Conservation (phyloP, 345 rosid species). For the Populus nigra region DNA sequence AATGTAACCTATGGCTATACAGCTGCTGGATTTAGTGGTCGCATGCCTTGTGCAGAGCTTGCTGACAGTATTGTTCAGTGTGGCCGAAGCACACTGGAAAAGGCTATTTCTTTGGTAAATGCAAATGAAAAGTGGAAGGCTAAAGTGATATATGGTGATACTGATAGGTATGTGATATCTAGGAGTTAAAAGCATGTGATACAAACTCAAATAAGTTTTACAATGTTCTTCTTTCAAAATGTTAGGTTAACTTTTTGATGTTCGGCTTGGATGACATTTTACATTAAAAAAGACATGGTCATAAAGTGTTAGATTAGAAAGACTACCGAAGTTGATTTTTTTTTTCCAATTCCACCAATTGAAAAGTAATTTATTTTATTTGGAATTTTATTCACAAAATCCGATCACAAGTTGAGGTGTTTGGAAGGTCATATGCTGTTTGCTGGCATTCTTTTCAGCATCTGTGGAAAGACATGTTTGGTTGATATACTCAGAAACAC, state of each 20-base stretch:
- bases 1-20: slow-evolving; percentile 97
- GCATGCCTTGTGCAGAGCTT: slow-evolving; percentile 99
- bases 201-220: neutral
- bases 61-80: slow-evolving; percentile 98
- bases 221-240: neutral
- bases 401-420: neutral
- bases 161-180: slow-evolving; percentile 64
- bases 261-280: no score
- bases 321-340: neutral
- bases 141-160: slow-evolving; percentile 88
- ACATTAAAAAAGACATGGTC: no score
- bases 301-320: neutral
- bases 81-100: slow-evolving; percentile 93
- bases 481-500: neutral
- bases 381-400: neutral
- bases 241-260: neutral
- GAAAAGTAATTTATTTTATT: neutral
- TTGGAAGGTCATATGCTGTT: neutral
- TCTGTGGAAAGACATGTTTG: no score
- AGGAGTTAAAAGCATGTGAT: no score
- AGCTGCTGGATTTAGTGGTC: slow-evolving; percentile 99
- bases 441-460: neutral
- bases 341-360: neutral
- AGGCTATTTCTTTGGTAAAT: slow-evolving; percentile 75
- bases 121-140: slow-evolving; percentile 79